Percentiles rank a stretch among this genome's conserved stretches.
Conservation (phyloP, 1,139 yeast species). For the Candida sp. region DNA sequence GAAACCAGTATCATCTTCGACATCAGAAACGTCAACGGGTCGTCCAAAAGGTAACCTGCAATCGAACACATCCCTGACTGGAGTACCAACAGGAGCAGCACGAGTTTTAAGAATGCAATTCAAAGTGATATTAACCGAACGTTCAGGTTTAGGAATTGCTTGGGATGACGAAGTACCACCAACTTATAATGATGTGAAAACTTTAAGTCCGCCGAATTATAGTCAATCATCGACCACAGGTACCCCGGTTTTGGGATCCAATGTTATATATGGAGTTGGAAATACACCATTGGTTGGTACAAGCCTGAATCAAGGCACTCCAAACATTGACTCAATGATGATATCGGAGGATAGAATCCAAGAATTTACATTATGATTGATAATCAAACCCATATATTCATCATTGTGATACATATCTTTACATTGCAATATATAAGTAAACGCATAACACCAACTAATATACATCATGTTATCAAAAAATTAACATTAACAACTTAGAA, state of each 20-base stretch:
- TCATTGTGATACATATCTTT: too few species aligned
- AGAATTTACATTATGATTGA: conserved; percentile 17
- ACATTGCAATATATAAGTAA: too few species aligned
- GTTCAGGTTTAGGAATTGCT: conserved; percentile 93
- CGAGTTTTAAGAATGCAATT: conserved; percentile 94
- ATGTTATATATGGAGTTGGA: conserved; percentile 44
- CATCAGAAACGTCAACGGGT: conserved; percentile 7
- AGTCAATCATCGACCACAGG: conserved; percentile 23
- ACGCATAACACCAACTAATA: too few species aligned
- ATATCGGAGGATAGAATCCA: conserved; percentile 35
- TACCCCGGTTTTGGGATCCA: conserved; percentile 11
- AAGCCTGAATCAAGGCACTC: conserved; percentile 15
- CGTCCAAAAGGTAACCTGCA: conserved; percentile 12
- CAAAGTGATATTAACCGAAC: conserved; percentile 72
- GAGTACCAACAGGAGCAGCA: conserved; percentile 93
- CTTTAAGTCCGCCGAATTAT: conserved; percentile 85
- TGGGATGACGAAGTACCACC: conserved; percentile 99
- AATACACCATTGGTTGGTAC: conserved; percentile 30
- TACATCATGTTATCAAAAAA: too few species aligned
- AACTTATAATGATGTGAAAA: conserved; percentile 77
- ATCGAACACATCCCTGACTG: conserved; percentile 26
- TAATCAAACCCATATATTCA: too few species aligned
- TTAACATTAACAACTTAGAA: too few species aligned
- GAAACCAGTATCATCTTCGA: conserved; percentile 11
- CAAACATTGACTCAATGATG: conserved; percentile 25